Base-by-base conservation (phyloP, 805 yeast genomes). In the Schizosaccharomyces lindneri region DNA sequence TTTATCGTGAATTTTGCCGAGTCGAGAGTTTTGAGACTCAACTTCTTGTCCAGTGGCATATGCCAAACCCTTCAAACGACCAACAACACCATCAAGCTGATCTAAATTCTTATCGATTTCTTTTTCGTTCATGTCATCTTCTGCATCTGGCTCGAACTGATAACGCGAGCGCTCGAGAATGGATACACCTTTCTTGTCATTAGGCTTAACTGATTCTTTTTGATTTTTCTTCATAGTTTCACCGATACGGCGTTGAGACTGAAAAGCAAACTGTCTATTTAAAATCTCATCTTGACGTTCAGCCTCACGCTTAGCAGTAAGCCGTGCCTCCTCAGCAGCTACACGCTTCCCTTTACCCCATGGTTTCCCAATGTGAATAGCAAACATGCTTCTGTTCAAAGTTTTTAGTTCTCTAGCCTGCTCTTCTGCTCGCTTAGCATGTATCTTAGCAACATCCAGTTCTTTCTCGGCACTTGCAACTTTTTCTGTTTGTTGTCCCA, bases 401-500 rank as follows among this genome's bases (percentile, higher is more conserved):
- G 87, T 81, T 67, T 82, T 80, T 67, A 90, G 77, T 67, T 89
- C 89, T 61, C 78, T 78, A 43, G 90, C 90, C 70, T 86, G 85
- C 55, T 82, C 86, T 65, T 84, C 88, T 4, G 95, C 95, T 62
- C 85, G 79, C 66, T 81, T 76, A 63, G 86, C 85, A 70, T 88
- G 95, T 2, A 87, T 83, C 63, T 82, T 84, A 61, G 94, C 87
- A 62, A 85, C 73, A 62, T 85, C 80, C 66, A 90, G 74, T 65
- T 83, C 83, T 65, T 80, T 80, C 69, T 93, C 96, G 24, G 89
- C 82, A 67, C 80, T 81, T 70, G 84, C 85, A 65, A 93, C 75
- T 60, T 87, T 77, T 69, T 88, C 96, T 63, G 93, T 82, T 71
- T 93, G 97, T n/a, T 89, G 80, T 31, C 98, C 98, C 60, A 93